Conservation (phyloP, 768 basidiomycete species). For the Rhizopogon roseolus region DNA sequence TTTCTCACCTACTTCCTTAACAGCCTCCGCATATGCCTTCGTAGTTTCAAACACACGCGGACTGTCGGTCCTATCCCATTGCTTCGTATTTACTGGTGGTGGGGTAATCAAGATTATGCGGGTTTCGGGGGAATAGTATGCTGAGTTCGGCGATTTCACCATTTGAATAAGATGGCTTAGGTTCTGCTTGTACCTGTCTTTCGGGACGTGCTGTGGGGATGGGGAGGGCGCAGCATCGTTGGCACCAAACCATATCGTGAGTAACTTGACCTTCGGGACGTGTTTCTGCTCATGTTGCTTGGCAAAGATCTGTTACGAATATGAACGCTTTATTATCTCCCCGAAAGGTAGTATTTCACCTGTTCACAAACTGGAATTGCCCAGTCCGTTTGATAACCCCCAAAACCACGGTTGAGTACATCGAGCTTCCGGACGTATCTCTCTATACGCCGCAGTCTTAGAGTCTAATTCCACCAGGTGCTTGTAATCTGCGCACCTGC, state of each 20-base stretch:
- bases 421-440: conserved; percentile 78
- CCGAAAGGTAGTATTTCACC: conserved; percentile 28
- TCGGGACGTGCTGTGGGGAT: conserved; percentile 72
- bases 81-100: conserved; percentile 71
- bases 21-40: conserved; percentile 65
- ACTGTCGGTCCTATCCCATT: conserved; percentile 28
- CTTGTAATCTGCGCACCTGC: conserved; percentile 25
- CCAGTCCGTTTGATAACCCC: conserved; percentile 89
- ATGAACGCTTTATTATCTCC: too few species aligned
- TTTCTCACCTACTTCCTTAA: conserved; percentile 51
- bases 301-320: conserved; percentile 48
- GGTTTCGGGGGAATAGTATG: conserved; percentile 66
- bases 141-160: conserved; percentile 57
- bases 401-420: conserved; percentile 79
- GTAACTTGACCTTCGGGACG: conserved; percentile 60
- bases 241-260: conserved; percentile 86
- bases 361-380: conserved; percentile 73
- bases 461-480: not conserved
- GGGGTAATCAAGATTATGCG: conserved; percentile 79
- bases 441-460: conserved; percentile 36
- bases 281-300: conserved; percentile 40
- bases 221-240: conserved; percentile 76
- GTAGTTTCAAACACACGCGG: conserved; percentile 59
- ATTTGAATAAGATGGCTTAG: conserved; percentile 57
- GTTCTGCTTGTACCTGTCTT: conserved; percentile 60